Conservation (phyloP, 257 asterid species). For the Solanum lignicaule region DNA sequence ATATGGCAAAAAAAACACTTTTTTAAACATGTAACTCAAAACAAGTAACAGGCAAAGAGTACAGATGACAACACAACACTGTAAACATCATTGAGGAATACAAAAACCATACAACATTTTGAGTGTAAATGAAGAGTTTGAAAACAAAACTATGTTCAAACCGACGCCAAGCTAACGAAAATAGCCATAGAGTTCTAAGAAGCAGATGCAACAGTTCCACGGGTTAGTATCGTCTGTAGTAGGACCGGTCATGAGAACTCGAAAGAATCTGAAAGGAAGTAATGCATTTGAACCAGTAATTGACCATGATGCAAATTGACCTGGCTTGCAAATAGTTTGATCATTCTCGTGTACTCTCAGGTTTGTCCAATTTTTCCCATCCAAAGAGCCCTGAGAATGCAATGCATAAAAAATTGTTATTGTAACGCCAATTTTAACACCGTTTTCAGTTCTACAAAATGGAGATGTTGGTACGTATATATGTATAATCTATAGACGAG, state of each 20-base stretch:
- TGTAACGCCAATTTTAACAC: neutral
- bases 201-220: conserved; percentile 89
- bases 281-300: conserved; percentile 66
- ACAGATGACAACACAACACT: neutral
- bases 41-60: neutral
- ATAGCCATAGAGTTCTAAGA: conserved; percentile 90
- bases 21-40: neutral
- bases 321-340: conserved; percentile 64
- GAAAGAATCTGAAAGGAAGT: conserved; percentile 79
- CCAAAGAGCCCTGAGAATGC: conserved; percentile 63
- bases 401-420: neutral
- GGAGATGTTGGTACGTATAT: neutral
- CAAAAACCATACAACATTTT: neutral
- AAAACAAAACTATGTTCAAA: neutral
- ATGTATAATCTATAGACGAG: neutral
- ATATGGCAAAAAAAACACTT: neutral
- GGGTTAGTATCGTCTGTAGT: conserved; percentile 61
- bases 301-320: conserved; percentile 94
- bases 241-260: conserved; percentile 49
- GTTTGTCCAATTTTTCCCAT: conserved; percentile 74
- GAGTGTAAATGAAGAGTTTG: neutral
- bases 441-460: neutral
- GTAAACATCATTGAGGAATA: neutral
- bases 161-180: conserved; percentile 26
- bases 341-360: conserved; percentile 81